These are phyloP conservation scores for Mrakiaceae sp. DNA, from an alignment of 1,284 basidiomycete species.

Conservation along the genomic window DNA sequence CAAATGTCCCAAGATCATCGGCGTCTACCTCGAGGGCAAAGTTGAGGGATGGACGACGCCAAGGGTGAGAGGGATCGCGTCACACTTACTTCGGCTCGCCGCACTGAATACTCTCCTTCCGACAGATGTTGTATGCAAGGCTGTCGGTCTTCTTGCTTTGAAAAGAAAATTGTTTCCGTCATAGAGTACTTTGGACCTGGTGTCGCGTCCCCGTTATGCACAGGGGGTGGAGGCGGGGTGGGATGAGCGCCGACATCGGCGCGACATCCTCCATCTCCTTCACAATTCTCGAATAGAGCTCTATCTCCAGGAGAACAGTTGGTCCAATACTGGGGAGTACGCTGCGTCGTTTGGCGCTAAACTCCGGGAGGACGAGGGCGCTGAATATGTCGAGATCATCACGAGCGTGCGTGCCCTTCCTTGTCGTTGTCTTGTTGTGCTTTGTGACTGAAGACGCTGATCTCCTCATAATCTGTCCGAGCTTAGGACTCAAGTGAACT, in stretches of 20 bases:
- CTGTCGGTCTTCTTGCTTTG: conserved; percentile 92
- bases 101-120: conserved; percentile 8
- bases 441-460: not conserved
- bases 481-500: conserved; percentile 99
- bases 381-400: conserved; percentile 89
- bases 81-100: not conserved
- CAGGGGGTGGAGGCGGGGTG: conserved; percentile 62
- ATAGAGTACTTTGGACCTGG: conserved; percentile 90
- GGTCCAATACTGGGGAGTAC: conserved; percentile 76
- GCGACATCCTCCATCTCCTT: conserved; percentile 97
- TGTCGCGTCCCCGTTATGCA: conserved; percentile 92
- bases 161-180: conserved; percentile 95
- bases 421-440: not conserved
- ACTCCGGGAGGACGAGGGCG: conserved; percentile 75
- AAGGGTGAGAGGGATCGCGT: conserved; percentile 51
- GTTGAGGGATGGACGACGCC: conserved; percentile 95
- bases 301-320: conserved; percentile 90
- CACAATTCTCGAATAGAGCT: conserved; percentile 90
- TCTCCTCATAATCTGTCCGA: conserved; percentile 67
- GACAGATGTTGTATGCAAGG: conserved; percentile 88
- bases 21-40: conserved; percentile 92
- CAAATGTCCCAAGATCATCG: conserved; percentile 97
- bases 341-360: conserved; percentile 85
- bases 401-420: conserved; percentile 53
- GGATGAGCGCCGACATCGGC: conserved; percentile 99